Percentiles rank a stretch among this genome's conserved stretches.
Conservation (phyloP, 306 rosid species). For the Castanospermum australe region DNA sequence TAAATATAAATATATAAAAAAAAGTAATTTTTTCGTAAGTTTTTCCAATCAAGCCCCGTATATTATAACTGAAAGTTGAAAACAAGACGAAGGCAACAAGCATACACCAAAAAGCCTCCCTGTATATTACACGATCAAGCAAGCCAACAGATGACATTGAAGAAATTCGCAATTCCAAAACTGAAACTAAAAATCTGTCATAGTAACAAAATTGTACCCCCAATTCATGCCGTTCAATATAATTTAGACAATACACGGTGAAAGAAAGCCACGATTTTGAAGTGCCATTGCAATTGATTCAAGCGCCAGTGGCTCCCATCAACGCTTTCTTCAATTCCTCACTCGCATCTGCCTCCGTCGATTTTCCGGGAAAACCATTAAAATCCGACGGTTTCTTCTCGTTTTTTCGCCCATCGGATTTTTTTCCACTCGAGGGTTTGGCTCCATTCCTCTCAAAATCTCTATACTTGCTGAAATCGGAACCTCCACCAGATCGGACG, state of each 20-base stretch:
- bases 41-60: too few relatives aligned
- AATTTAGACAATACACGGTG: background rate
- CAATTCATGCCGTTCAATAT: background rate
- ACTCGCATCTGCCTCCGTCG: constrained; percentile 36
- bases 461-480: constrained; percentile 33
- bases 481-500: background rate
- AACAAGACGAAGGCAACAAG: background rate
- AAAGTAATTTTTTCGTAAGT: too few relatives aligned
- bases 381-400: constrained; percentile 52
- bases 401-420: constrained; percentile 32
- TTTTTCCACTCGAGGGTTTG: constrained; percentile 18
- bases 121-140: background rate
- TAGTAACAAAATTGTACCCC: background rate
- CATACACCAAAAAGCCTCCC: background rate
- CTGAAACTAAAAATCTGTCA: constrained; percentile 10
- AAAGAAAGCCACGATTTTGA: background rate
- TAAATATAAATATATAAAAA: background rate
- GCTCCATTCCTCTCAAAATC: constrained; percentile 38
- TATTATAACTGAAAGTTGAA: too few relatives aligned
- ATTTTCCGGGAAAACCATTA: constrained; percentile 24
- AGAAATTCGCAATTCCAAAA: constrained; percentile 8
- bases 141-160: background rate
- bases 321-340: constrained; percentile 63
- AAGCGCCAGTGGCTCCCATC: constrained; percentile 29
- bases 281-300: background rate